Evolutionary conservation across 2,329 filamentous ascomycete genomes (phyloP), one percentile per base, ranked within the genome.

Genomic region (Ascochyta lentis): DNA sequence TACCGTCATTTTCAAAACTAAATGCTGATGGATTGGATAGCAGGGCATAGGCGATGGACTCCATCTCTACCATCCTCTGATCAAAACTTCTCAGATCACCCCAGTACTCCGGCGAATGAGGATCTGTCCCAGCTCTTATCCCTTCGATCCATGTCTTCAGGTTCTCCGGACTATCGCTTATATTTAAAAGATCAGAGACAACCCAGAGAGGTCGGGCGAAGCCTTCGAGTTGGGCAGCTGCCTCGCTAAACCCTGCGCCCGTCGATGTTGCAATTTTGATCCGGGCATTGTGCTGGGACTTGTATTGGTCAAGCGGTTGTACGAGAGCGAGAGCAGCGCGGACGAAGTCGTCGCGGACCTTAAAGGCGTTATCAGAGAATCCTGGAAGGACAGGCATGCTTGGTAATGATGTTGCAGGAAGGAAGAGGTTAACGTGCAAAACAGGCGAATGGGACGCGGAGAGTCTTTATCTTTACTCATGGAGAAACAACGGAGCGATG

Each of bases 51-150:
- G 79, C 72, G 1, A 83, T 70, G 16, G 77, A 76, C 59, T 83
- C 80, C 10, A 78, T 75, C 54, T 83, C 81, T 0, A 83, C 81
- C 80, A 83, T 82, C 3, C 79, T 66, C 58, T 83, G 81, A 39
- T 83, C 80, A 16, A 69, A 72, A 15, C 77, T 65, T 0, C 59
- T 62, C 6, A 82, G 66, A 6, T 69, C 58, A 0, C 80, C 80
- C 80, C 80, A 83, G 58, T 80, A 83, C n/a, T 73, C 69, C 1
- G 53, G 23, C 0, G 61, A 61, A 1, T 45, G 15, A 16, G 69
- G 65, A 46, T 72, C 58, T 6, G 64, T 65, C 2, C 69, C 69
- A 27, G 48, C 51, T 44, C 37, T 59, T 8, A 65, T 27, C 2
- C 58, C 60, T 15, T 23, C n/a, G 22, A 60, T 49, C 59, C 59